These are phyloP conservation scores for Infundibulicybe gibba DNA, from an alignment of 768 basidiomycete species.

Conservation along the genomic window DNA sequence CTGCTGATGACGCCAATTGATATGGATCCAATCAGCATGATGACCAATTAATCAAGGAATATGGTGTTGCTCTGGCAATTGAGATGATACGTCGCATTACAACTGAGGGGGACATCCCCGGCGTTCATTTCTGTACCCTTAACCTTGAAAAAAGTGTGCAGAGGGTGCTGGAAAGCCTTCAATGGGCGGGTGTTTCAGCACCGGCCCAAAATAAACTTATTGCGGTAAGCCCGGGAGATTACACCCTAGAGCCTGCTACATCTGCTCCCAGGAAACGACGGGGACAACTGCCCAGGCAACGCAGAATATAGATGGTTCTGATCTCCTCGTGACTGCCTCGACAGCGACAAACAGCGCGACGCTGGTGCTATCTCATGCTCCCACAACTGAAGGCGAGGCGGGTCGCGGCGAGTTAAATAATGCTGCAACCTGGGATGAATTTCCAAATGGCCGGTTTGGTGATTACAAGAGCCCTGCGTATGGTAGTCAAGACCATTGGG, in stretches of 20 bases:
- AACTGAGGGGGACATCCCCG: slow-evolving; percentile 45
- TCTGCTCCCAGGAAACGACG: slow-evolving; percentile 33
- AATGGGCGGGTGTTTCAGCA: slow-evolving; percentile 58
- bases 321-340: slow-evolving; percentile 58
- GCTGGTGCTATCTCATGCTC: slow-evolving; percentile 45
- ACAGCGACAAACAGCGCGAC: slow-evolving; percentile 64
- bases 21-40: slow-evolving; percentile 59
- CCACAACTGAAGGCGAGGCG: slow-evolving; percentile 49
- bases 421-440: slow-evolving; percentile 88
- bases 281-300: slow-evolving; percentile 23
- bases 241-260: slow-evolving; percentile 4
- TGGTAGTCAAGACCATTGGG: slow-evolving; percentile 78
- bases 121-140: slow-evolving; percentile 93
- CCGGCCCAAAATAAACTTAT: slow-evolving; percentile 62
- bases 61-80: slow-evolving; percentile 84
- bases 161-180: slow-evolving; percentile 73
- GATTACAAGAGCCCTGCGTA: slow-evolving; percentile 97
- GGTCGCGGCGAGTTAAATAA: slow-evolving; percentile 75
- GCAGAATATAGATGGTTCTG: slow-evolving; percentile 21
- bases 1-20: not conserved
- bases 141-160: slow-evolving; percentile 97
- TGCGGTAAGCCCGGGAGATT: slow-evolving; percentile 34
- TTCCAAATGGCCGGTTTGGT: slow-evolving; percentile 97
- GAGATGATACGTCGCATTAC: slow-evolving; percentile 69
- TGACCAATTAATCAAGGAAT: slow-evolving; percentile 91